These are phyloP conservation scores for Hirschfeldia incana DNA, from an alignment of 345 rosid species.

Conservation along the genomic window DNA sequence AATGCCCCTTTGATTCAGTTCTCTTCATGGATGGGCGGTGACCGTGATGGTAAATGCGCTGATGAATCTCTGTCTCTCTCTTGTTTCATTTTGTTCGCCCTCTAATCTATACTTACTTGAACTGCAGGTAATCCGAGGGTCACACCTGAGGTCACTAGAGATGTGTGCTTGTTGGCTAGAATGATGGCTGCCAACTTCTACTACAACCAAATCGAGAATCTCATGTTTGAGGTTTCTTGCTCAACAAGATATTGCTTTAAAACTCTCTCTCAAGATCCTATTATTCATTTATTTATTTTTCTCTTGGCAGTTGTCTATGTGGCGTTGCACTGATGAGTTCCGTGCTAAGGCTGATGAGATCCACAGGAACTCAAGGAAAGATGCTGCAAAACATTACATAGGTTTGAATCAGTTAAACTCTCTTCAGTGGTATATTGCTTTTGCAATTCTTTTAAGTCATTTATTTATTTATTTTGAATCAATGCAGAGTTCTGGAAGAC, in stretches of 20 bases:
- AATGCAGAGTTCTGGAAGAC: constrained; percentile 89
- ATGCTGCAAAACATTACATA: constrained; percentile 97
- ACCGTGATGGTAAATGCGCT: constrained; percentile 75
- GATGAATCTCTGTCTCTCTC: background rate
- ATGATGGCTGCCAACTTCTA: constrained; percentile 99
- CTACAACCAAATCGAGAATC: constrained; percentile 87
- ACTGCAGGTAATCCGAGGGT: constrained; percentile 92
- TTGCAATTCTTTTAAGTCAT: background rate
- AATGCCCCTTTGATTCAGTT: constrained; percentile 98
- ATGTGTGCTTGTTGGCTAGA: constrained; percentile 94
- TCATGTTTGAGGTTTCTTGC: constrained; percentile 86
- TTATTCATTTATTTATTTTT: background rate
- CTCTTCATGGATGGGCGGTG: constrained; percentile 99
- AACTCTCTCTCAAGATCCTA: background rate
- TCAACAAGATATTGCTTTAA: no score
- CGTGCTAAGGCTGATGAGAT: constrained; percentile 73
- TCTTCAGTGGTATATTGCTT: no score
- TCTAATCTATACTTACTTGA: background rate
- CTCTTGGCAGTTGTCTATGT: constrained; percentile 87
- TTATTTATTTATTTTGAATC: background rate
- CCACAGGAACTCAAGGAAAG: constrained; percentile 74
- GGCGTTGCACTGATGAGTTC: constrained; percentile 98
- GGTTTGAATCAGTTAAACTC: constrained; percentile 45
- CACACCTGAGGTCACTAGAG: constrained; percentile 99
- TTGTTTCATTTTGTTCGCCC: background rate